Conservation (phyloP, 1,284 basidiomycete genomes). For the Tilletia caries region DNA sequence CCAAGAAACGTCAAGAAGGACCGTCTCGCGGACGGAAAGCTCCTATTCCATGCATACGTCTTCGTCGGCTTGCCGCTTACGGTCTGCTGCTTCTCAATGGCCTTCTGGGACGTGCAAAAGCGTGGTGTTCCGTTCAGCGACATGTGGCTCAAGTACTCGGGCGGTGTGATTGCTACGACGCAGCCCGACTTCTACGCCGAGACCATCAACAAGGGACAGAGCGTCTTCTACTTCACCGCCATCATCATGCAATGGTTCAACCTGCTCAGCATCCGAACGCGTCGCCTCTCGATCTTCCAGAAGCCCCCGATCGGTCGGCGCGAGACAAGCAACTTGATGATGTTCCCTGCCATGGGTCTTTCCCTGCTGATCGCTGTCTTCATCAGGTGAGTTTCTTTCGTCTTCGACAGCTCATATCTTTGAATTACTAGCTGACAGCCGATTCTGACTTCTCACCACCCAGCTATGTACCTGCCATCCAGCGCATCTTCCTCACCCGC, state of each 20-base stretch:
- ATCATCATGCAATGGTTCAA: constrained; percentile 67
- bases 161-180: constrained; percentile 53
- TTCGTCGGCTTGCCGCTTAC: constrained; percentile 64
- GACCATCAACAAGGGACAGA: constrained; percentile 53
- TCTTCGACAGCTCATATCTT: too few relatives aligned
- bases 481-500: constrained; percentile 62
- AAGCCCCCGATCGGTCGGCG: constrained; percentile 30
- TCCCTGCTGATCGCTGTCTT: constrained; percentile 39
- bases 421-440: too few relatives aligned
- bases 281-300: constrained; percentile 58
- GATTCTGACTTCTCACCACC: constrained; percentile 24
- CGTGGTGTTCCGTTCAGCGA: constrained; percentile 61
- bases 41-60: constrained; percentile 66
- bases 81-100: constrained; percentile 57
- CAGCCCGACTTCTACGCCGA: constrained; percentile 52
- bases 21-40: constrained; percentile 58
- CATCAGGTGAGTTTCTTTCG: constrained; percentile 22
- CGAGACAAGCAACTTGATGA: constrained; percentile 28
- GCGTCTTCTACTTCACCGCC: constrained; percentile 62
- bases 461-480: constrained; percentile 49
- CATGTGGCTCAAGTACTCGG: constrained; percentile 57
- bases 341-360: constrained; percentile 30
- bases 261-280: constrained; percentile 57
- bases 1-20: constrained; percentile 65
- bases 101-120: constrained; percentile 60